Evolutionary conservation across 2,329 filamentous ascomycete genomes (phyloP), one percentile per base, ranked within the genome.

Genomic region (Alternaria arborescens): DNA sequence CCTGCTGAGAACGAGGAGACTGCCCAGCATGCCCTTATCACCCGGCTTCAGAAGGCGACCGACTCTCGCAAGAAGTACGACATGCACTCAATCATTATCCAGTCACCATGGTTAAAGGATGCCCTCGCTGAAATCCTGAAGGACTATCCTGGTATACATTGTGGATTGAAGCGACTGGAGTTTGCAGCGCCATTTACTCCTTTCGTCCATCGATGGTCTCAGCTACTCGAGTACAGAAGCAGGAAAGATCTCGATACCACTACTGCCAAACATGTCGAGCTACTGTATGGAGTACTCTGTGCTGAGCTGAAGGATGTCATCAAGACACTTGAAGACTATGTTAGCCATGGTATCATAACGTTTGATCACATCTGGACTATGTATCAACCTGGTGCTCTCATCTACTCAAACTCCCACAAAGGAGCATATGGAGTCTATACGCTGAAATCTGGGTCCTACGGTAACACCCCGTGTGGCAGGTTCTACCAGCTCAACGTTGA

Each of bases 191-290:
- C 87, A 0, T 91, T 91, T 62, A 79, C 85, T 65, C 86, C 86
- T 0, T 86, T 91, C 55, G 85, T 90, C 34, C 88, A 91, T 74
- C 84, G 88, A 20, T 91, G 88, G 88, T 77, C 67, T 2, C 68
- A 75, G 41, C 65, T 82, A 36, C 54, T 67, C 7, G 52, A 60
- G 20, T 69, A 47, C 52, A 55, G 46, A 44, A 46, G 60, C 54
- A 67, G 61, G 48, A 50, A 64, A 34, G 66, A 68, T 52, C 18
- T 70, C 41, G 52, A 71, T 50, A 34, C 64, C 20, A 62, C 61
- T 16, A 72, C 70, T 7, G 63, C 71, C 30, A 68, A 79, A 58
- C 79, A 82, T 65, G 69, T 77, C 7, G 68, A 75, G 40, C 67
- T 82, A 0, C 71, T 82, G 11, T 71, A 78, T 40, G 60, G 74